phyloP scores from a whole-genome alignment of 2,329 filamentous ascomycete genomes.

The Penicillium sp. region DNA sequence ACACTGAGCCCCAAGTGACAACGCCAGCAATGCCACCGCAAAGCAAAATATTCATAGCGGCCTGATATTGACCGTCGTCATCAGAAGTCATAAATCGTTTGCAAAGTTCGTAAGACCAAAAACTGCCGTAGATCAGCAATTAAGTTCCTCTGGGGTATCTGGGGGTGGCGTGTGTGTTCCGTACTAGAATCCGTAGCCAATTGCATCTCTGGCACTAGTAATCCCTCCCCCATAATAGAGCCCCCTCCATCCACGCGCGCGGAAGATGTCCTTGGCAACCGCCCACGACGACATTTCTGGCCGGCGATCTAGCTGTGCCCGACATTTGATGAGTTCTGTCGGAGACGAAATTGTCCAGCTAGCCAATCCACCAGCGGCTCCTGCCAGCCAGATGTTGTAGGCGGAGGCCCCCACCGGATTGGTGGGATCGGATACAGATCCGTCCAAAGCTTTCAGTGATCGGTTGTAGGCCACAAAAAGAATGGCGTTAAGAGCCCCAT shows the following conservation, averaged over 20 bases:
- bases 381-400: slow-evolving; percentile 74
- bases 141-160: slow-evolving; percentile 5
- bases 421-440: slow-evolving; percentile 45
- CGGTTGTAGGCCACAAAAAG: slow-evolving; percentile 91
- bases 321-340: slow-evolving; percentile 88
- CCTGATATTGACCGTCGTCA: slow-evolving; percentile 50
- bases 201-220: slow-evolving; percentile 78
- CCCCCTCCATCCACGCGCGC: slow-evolving; percentile 63
- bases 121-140: slow-evolving; percentile 49
- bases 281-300: slow-evolving; percentile 60
- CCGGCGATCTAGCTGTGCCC: slow-evolving; percentile 67
- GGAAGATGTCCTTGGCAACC: slow-evolving; percentile 65
- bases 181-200: slow-evolving; percentile 95
- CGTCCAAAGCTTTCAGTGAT: slow-evolving; percentile 64
- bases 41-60: slow-evolving; percentile 67
- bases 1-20: slow-evolving; percentile 85
- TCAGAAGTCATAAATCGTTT: slow-evolving; percentile 59
- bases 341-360: slow-evolving; percentile 86
- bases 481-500: slow-evolving; percentile 86
- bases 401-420: slow-evolving; percentile 53
- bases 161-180: slow-evolving; percentile 25
- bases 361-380: slow-evolving; percentile 77
- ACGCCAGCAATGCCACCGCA: slow-evolving; percentile 88
- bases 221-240: slow-evolving; percentile 80
- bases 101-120: slow-evolving; percentile 84